Base-by-base conservation (phyloP, 163 green algal species). In the Chlorella variabilis region DNA sequence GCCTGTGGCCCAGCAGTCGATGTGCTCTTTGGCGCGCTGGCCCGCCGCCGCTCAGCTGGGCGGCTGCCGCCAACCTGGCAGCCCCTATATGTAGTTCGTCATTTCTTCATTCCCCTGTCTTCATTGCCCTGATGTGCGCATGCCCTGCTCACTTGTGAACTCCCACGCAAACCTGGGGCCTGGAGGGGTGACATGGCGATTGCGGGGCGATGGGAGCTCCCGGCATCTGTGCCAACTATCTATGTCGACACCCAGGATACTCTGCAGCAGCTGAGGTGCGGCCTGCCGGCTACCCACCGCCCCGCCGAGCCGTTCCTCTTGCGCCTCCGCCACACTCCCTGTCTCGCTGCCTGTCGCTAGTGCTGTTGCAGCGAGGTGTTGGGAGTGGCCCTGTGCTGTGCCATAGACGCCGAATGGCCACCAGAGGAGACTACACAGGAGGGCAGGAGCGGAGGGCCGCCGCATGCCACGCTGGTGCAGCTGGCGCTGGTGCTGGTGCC, bases 331-430 rank as follows among this genome's bases (percentile, higher is more conserved):
- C 59, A 21, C 27, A 39, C 27, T 67, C 9, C 18, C 7, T 67
- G 59, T 38, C 20, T 62, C 20, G 51, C n/a, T n/a, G 20, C 59
- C 38, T 67, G 59, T 18, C 59, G n/a, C 59, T 38, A 20, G 18
- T 5, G 6, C 39, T n/a, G 33, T 33, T 78, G 73, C 73, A 80
- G 73, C 5, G 38, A 56, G 4, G 45, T 83, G 38, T n/a, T 89
- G 20, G 84, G 82, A 4, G 59, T 45, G 59, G 65, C 85, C 3
- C n/a, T 84, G 41, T 80, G 83, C 29, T 83, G 70, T 58, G 85
- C 56, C 17, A 65, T 90, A 5, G 86, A 90, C 61, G 86, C 84
- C 20, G 86, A 90, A n/a, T 90, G 86, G 86, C 58, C 77, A 42
- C 85, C 85, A 15, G 63, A 81, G 36, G 68, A 78, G 36, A 51